Evolutionary conservation across 2,329 filamentous ascomycete species (phyloP), one percentile per base, ranked within the genome.

Genomic region (Coniochaeta pulveracea): DNA sequence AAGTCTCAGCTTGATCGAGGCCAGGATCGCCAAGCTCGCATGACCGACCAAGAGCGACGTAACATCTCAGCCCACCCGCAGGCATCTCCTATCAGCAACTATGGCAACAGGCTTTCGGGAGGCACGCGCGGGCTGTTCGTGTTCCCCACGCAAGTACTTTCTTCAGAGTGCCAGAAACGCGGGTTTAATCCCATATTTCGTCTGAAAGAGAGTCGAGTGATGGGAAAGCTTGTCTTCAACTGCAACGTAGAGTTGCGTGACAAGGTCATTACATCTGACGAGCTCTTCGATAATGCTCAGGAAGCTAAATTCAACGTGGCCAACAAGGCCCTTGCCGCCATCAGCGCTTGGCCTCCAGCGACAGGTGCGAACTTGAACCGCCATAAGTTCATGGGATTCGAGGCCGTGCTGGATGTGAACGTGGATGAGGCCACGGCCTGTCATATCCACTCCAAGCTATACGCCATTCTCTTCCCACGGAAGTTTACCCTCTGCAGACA

Each of bases 161-260:
- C 34, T 10, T 10, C 16, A 10, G 34, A 35, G 21, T 35, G 34
- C 15, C 34, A 35, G 34, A 35, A 26, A 14, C 34, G 34, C 15
- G 26, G 16, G 34, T 35, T 35, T 22, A 35, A 35, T 16, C 34
- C 34, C n/a, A n/a, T n/a, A n/a, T n/a, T 10, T 21, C 18, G n/a
- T 35, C 19, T 17, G 14, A 15, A 19, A 11, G n/a, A 11, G 30
- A 33, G 18, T n/a, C 14, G 17, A 8, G 3, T 4, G 9, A n/a
- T 15, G 10, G 8, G 21, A 19, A 25, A n/a, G 9, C 9, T 17
- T 16, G 16, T 4, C 15, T 35, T 11, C 23, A 10, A 12, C 4
- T 23, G 19, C 34, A 18, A 7, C 11, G 19, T 31, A 19, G n/a
- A 11, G n/a, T 10, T 31, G 5, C 4, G 18, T 22, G 27, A 19